phyloP scores from a whole-genome alignment of 257 asterid genomes.

The Parsonsia alboflavescens region DNA sequence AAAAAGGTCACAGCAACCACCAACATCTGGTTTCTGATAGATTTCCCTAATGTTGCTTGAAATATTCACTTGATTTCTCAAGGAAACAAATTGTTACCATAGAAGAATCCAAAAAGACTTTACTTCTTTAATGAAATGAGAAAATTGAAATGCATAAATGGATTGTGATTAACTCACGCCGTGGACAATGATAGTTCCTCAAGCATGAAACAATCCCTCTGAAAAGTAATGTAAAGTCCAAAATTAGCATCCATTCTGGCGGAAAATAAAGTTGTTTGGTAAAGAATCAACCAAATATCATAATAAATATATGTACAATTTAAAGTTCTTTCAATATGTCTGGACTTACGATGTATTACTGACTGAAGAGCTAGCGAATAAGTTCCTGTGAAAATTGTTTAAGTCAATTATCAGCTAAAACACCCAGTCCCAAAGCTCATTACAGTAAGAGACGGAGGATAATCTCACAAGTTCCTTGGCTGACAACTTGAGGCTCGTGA shows the following conservation, averaged over 20 bases:
- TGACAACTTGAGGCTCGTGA: conserved; percentile 30
- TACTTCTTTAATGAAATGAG: neutral
- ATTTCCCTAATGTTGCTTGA: too few species aligned
- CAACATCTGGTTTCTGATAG: neutral
- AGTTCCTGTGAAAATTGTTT: conserved; percentile 38
- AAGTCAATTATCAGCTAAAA: conserved; percentile 17
- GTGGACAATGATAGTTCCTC: conserved; percentile 28
- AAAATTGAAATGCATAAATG: neutral
- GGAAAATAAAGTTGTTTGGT: neutral
- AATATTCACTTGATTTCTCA: neutral
- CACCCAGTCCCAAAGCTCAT: neutral
- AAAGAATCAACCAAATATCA: neutral
- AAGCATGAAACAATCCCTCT: conserved; percentile 56
- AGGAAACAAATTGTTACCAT: neutral
- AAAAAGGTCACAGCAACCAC: neutral
- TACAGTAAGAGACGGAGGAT: neutral
- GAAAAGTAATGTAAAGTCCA: conserved; percentile 16
- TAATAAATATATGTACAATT: neutral
- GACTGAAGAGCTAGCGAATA: conserved; percentile 54
- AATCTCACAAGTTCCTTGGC: conserved; percentile 15
- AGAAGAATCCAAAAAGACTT: neutral
- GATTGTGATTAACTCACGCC: conserved; percentile 36
- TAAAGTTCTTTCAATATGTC: neutral
- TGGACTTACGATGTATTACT: conserved; percentile 46
- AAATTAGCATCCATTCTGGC: conserved; percentile 13